Evolutionary conservation across 176 grass and related monocot species (phyloP).

Genomic region (Oryza coarctata): DNA sequence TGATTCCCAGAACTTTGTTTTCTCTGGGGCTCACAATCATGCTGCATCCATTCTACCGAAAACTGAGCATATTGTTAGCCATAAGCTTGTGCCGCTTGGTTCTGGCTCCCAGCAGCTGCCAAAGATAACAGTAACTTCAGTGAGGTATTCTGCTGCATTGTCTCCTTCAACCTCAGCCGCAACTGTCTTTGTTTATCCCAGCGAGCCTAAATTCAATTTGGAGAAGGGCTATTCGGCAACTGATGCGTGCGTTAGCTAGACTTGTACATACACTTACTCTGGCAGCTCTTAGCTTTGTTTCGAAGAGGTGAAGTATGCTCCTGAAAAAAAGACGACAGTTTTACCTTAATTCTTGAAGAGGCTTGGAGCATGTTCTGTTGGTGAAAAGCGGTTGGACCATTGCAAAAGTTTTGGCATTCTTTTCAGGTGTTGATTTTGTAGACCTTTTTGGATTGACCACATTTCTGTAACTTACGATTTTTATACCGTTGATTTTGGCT

Average conservation of each 20-base stretch:
- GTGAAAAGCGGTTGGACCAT: neutral
- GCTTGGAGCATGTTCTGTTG: neutral
- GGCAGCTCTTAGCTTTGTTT: neutral
- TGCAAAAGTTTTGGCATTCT: slow-evolving; percentile 41
- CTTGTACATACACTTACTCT: neutral
- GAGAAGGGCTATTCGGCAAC: slow-evolving; percentile 45
- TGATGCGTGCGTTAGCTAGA: slow-evolving; percentile 30
- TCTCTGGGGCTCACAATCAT: slow-evolving; percentile 83
- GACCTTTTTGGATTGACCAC: slow-evolving; percentile 37
- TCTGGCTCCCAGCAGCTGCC: slow-evolving; percentile 80
- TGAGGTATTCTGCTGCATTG: slow-evolving; percentile 89
- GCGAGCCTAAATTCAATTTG: slow-evolving; percentile 64
- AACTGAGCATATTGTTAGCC: slow-evolving; percentile 67
- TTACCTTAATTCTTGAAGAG: neutral
- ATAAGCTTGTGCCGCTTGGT: slow-evolving; percentile 81
- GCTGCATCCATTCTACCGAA: slow-evolving; percentile 71
- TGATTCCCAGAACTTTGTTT: slow-evolving; percentile 94
- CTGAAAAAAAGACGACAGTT: neutral
- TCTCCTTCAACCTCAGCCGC: slow-evolving; percentile 49
- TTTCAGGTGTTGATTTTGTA: slow-evolving; percentile 27
- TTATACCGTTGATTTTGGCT: slow-evolving; percentile 39
- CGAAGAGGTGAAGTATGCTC: neutral
- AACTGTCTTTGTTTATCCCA: slow-evolving; percentile 88
- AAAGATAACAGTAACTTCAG: slow-evolving; percentile 63
- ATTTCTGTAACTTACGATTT: slow-evolving; percentile 48